A percentile compares a stretch with the other conserved stretches of the same genome.
phyloP scores from a whole-genome alignment of 208 protist species.

The Phytomonas sp. region DNA sequence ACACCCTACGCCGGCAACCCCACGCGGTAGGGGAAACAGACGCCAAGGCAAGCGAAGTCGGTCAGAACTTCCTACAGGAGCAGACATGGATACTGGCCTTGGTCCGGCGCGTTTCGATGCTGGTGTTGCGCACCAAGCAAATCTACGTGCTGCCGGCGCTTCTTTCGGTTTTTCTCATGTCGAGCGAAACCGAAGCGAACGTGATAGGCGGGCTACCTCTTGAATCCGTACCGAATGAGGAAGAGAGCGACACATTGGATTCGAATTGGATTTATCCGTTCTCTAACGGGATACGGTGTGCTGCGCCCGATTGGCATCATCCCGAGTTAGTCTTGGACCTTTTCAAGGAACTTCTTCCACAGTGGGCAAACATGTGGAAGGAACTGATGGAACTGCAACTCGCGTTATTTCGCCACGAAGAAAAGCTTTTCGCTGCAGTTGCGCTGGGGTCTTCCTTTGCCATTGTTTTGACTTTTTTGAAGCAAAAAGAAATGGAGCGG shows the following conservation, averaged over 20 bases:
- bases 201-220: background rate
- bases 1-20: conserved; percentile 6
- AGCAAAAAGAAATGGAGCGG: conserved; percentile 20
- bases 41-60: background rate
- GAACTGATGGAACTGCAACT: conserved; percentile 67
- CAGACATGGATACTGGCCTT: conserved; percentile 48
- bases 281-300: background rate
- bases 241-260: background rate
- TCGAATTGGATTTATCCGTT: background rate
- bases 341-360: conserved; percentile 37
- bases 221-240: background rate
- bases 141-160: conserved; percentile 31
- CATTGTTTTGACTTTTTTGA: conserved; percentile 34
- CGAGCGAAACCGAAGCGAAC: background rate
- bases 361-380: conserved; percentile 57
- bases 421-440: conserved; percentile 33
- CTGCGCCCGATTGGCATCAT: conserved; percentile 17
- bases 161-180: conserved; percentile 24
- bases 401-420: conserved; percentile 39
- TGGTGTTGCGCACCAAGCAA: conserved; percentile 43
- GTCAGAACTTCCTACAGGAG: conserved; percentile 11
- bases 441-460: conserved; percentile 41
- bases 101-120: conserved; percentile 41
- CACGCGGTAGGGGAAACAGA: background rate
- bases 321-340: conserved; percentile 28